Conservation (phyloP, 441 rosid species). For the Sinapis alba region DNA sequence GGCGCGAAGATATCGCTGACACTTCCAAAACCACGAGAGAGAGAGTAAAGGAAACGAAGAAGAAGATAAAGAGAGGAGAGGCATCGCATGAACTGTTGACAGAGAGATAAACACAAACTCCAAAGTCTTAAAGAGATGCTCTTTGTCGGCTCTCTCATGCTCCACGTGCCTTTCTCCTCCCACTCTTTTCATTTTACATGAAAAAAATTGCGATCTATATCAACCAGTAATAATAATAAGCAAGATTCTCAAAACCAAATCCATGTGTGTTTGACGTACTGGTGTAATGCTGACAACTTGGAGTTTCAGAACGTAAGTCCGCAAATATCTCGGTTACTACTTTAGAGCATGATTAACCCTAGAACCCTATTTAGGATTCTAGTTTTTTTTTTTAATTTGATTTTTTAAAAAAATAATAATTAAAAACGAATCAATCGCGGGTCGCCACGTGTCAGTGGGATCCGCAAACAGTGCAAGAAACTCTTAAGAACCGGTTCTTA, state of each 20-base stretch:
- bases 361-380: too few species aligned
- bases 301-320: background rate
- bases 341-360: too few species aligned
- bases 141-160: slow-evolving; percentile 37
- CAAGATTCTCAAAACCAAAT: slow-evolving; percentile 2
- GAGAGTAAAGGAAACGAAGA: slow-evolving; percentile 12
- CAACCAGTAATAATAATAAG: too few species aligned
- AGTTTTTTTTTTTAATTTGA: too few species aligned
- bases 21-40: slow-evolving; percentile 34
- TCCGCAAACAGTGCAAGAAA: too few species aligned
- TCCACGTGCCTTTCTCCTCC: slow-evolving; percentile 42
- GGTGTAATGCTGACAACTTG: background rate
- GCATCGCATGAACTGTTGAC: slow-evolving; percentile 32
- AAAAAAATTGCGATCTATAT: too few species aligned
- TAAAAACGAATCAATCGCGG: too few species aligned
- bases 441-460: too few species aligned
- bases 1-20: slow-evolving; percentile 40
- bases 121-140: slow-evolving; percentile 39
- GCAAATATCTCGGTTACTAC: background rate
- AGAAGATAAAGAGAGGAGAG: slow-evolving; percentile 29
- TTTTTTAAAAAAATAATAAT: too few species aligned
- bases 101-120: slow-evolving; percentile 36
- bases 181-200: slow-evolving; percentile 6
- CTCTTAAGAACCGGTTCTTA: too few species aligned
- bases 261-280: background rate